Evolutionary conservation across 495 filamentous ascomycete species (phyloP), one percentile per base, ranked within the genome.

Genomic region (Penicillium cinerascens): DNA sequence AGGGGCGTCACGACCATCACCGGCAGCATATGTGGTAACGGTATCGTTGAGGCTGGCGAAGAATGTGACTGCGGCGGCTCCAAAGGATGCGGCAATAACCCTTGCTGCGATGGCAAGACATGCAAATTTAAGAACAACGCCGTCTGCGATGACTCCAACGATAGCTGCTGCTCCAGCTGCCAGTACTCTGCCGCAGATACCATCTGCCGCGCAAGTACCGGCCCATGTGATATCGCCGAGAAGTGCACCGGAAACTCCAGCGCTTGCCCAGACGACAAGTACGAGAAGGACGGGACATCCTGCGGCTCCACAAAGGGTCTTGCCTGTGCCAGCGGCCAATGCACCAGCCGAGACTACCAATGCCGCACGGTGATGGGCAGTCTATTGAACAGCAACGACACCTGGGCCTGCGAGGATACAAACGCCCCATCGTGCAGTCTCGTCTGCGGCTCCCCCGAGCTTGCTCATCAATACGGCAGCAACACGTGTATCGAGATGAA

Each of bases 11-110:
- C 78, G n/a, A 92, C 88, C n/a, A 88, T 95, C 64, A 88, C 84
- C 1, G 87, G 87, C 58, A 86, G 85, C 51, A 84, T 89, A 61
- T 98, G 93, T 65, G 93, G 93, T 44, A 98, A 98, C 68, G 93
- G 93, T 41, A 97, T 98, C 54, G 95, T 98, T 37, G 93, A 98
- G 68, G 69, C 78, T 9, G 93, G 89, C 55, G 93, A 98, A 69
- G 87, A 98, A 15, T 98, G 93, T 69, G 93, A 98, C 71, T 98
- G 93, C 63, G 95, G 93, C 47, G 93, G 92, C 38, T 66, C 67
- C 6, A 70, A 73, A 26, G 80, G 80, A 38, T 98, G 93, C 66
- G 82, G 74, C 16, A 67, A 75, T 56, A 89, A 98, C 68, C 50
- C 59, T 22, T 98, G 93, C 76, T 98, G 93, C 68, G 79, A 98